Percentiles rank a stretch among this genome's conserved stretches.
Conservation (phyloP, 768 basidiomycete genomes). For the Coprinellus micaceus region DNA sequence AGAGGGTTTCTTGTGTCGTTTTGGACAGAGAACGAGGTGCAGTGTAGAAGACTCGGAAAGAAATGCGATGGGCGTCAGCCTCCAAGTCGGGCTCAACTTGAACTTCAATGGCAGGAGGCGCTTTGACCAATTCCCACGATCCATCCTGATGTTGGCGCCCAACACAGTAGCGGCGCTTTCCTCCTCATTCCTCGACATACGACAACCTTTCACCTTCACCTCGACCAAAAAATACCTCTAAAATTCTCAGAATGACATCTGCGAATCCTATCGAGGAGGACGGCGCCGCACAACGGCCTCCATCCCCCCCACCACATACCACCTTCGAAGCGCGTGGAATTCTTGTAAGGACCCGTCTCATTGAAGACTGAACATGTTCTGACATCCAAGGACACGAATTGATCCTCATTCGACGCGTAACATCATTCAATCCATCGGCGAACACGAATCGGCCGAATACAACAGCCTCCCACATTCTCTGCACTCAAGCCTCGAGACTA, state of each 20-base stretch:
- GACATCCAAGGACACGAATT: too few species aligned
- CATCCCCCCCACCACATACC: conserved; percentile 69
- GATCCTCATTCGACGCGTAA: background rate
- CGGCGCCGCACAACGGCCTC: conserved; percentile 53
- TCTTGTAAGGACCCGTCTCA: conserved; percentile 53
- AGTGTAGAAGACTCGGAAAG: too few species aligned
- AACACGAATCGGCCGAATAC: background rate
- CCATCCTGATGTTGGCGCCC: background rate
- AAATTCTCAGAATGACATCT: background rate
- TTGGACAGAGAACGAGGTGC: too few species aligned
- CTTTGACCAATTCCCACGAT: too few species aligned
- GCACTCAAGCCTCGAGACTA: conserved; percentile 78
- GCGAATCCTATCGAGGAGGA: conserved; percentile 38
- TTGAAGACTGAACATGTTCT: too few species aligned
- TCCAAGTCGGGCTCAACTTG: too few species aligned
- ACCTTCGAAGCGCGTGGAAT: conserved; percentile 68
- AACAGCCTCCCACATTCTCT: conserved; percentile 71
- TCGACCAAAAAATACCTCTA: background rate
- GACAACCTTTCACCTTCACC: background rate
- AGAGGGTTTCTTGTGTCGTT: too few species aligned
- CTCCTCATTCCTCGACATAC: background rate
- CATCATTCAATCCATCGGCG: too few species aligned
- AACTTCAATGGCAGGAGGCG: too few species aligned
- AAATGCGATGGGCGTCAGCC: too few species aligned
- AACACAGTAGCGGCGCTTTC: background rate